phyloP scores from a whole-genome alignment of 2,329 filamentous ascomycete species.

The Amauroascus niger region DNA sequence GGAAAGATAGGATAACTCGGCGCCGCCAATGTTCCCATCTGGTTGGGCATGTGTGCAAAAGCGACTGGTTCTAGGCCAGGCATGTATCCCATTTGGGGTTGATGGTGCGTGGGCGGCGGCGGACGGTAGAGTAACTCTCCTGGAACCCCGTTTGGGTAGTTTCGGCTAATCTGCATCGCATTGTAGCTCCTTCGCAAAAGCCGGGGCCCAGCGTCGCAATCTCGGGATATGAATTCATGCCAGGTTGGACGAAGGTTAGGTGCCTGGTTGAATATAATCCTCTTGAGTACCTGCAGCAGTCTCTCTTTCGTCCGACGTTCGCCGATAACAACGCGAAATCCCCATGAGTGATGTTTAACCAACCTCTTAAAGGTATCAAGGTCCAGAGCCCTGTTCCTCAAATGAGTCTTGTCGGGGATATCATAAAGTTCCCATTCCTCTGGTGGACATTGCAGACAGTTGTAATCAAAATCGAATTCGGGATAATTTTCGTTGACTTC shows the following conservation, averaged over 20 bases:
- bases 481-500: constrained; percentile 15
- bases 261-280: constrained; percentile 16
- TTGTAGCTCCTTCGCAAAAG: constrained; percentile 14
- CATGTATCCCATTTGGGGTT: neutral
- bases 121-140: constrained; percentile 4
- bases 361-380: constrained; percentile 11
- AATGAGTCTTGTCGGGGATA: constrained; percentile 14
- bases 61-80: neutral
- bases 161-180: constrained; percentile 13
- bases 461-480: constrained; percentile 14
- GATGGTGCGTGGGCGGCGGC: neutral
- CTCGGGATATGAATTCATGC: constrained; percentile 14
- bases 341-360: constrained; percentile 16
- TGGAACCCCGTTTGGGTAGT: constrained; percentile 9
- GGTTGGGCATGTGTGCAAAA: neutral
- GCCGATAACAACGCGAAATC: constrained; percentile 11
- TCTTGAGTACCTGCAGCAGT: constrained; percentile 14
- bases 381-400: constrained; percentile 11
- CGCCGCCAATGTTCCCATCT: neutral
- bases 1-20: neutral
- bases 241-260: constrained; percentile 12
- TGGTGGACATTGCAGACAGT: constrained; percentile 8
- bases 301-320: constrained; percentile 14
- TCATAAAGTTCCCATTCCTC: constrained; percentile 15
- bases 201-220: constrained; percentile 16